Base-by-base conservation (phyloP, 208 protist genomes). In the Leishmania arabica region DNA sequence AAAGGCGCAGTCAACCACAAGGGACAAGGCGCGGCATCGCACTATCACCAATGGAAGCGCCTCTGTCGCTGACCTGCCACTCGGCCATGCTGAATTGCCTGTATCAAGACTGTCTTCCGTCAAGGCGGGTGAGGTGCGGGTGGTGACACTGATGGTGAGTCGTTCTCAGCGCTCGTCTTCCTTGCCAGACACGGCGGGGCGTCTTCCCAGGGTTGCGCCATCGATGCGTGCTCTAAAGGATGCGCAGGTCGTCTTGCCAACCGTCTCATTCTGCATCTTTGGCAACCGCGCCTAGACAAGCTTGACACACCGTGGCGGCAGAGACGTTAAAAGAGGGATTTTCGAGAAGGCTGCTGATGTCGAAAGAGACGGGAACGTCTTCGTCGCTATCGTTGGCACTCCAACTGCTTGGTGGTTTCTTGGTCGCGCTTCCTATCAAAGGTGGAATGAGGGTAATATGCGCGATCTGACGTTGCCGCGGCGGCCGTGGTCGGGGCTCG, bases 231-330 rank as follows among this genome's bases (percentile, higher is more conserved):
- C 15, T 27, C 3, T 27, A 31, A 8, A 40, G 24, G 2, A 6
- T 71, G 49, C 79, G 0, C 69, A 58, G 37, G 27, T 3, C 60
- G n/a, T 78, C 0, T 66, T 8, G 21, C 77, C 86, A 8, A 86
- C 75, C 45, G 74, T 94, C 3, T 92, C 90, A 15, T 86, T 94
- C 42, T 89, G 85, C 47, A 80, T 92, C 53, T 81, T 92, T 37
- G 89, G 86, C 21, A 75, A 80, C 37, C 84, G 86, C 27, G 54
- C 11, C 21, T 83, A 83, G 40, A 37, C 51, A 34, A 17, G 13
- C 51, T 76, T 9, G 8, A 3, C 31, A n/a, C 19, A 42, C 5
- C 5, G 40, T 21, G n/a, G 31, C 51, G 6, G 53, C 19, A 62
- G 17, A n/a, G 53, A 13, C 1, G 31, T 31, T 4, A 1, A 45